Conservation (phyloP, 1,284 basidiomycete genomes). For the Schizopora paradoxa region DNA sequence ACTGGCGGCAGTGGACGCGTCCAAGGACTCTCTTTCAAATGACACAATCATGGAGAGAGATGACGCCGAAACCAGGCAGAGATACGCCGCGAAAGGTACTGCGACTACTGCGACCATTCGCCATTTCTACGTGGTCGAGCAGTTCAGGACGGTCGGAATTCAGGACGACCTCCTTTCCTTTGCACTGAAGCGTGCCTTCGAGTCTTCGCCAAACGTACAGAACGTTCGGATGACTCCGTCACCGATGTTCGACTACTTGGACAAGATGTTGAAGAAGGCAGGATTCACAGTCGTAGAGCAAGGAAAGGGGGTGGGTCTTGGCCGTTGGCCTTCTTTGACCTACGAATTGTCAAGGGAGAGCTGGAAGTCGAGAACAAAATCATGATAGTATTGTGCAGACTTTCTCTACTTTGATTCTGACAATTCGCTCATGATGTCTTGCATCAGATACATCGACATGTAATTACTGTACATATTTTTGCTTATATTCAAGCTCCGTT, state of each 20-base stretch:
- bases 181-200: conserved; percentile 56
- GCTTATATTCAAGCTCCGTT: no score
- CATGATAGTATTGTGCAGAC: conserved; percentile 7
- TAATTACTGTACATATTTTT: no score
- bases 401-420: no score
- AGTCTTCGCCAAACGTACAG: conserved; percentile 35
- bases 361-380: conserved; percentile 31
- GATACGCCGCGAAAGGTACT: conserved; percentile 30
- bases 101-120: conserved; percentile 57
- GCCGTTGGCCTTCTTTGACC: conserved; percentile 46
- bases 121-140: conserved; percentile 70
- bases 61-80: conserved; percentile 21
- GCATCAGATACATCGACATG: no score
- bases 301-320: conserved; percentile 42
- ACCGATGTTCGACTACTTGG: conserved; percentile 48
- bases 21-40: conserved; percentile 32
- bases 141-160: conserved; percentile 49
- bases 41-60: conserved; percentile 22
- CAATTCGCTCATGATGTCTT: no score
- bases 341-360: conserved; percentile 36
- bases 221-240: conserved; percentile 44
- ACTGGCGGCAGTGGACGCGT: conserved; percentile 65
- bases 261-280: conserved; percentile 37
- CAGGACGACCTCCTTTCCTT: conserved; percentile 63
- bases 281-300: conserved; percentile 48